A percentile compares a stretch with the other conserved stretches of the same genome.
Conservation (phyloP, 2,329 filamentous ascomycete genomes). For the Colletotrichum sublineola region DNA sequence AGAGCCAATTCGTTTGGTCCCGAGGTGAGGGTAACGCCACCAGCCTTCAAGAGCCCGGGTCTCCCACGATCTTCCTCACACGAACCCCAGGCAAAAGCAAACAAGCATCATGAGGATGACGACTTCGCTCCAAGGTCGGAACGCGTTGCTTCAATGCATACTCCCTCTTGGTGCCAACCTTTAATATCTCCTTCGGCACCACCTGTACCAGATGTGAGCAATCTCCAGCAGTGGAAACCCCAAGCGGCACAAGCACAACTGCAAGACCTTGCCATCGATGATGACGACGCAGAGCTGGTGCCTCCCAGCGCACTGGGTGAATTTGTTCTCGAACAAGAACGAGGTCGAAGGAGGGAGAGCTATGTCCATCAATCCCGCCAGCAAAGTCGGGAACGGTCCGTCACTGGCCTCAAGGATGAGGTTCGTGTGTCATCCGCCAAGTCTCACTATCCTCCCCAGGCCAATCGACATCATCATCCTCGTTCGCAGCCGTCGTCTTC, state of each 20-base stretch:
- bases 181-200: constrained; percentile 48
- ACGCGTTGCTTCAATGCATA: constrained; percentile 14
- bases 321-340: constrained; percentile 27
- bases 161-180: constrained; percentile 44
- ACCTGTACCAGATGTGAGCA: constrained; percentile 49
- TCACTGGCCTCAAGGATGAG: constrained; percentile 39
- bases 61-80: constrained; percentile 27
- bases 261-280: not conserved
- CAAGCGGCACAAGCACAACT: constrained; percentile 10
- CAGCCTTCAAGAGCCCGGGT: not conserved
- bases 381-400: constrained; percentile 40
- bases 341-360: constrained; percentile 37
- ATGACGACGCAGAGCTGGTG: constrained; percentile 21
- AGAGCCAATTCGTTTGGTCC: constrained; percentile 37
- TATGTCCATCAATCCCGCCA: constrained; percentile 41
- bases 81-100: constrained; percentile 7
- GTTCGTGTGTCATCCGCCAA: constrained; percentile 35
- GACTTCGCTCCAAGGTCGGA: not conserved
- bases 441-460: constrained; percentile 41
- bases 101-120: not conserved
- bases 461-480: constrained; percentile 36
- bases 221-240: constrained; percentile 50
- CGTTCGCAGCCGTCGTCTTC: constrained; percentile 30
- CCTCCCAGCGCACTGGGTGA: constrained; percentile 24
- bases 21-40: constrained; percentile 29